phyloP scores from a whole-genome alignment of 495 filamentous ascomycete genomes.

The Rhypophila decipiens region DNA sequence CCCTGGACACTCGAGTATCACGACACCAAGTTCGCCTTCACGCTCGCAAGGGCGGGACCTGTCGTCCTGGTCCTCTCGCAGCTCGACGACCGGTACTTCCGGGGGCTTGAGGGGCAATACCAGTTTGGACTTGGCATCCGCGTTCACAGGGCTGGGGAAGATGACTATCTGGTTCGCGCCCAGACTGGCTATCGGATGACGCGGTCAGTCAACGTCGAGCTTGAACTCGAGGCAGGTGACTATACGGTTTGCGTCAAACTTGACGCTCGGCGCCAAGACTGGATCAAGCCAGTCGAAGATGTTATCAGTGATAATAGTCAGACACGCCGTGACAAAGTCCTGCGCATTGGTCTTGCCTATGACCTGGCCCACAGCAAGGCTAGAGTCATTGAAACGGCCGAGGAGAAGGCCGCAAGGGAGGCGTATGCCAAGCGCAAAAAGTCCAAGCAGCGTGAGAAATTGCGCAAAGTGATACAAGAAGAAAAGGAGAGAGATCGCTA shows the following conservation, averaged over 20 bases:
- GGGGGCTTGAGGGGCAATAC: slow-evolving; percentile 78
- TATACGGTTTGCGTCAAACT: slow-evolving; percentile 78
- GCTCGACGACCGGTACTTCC: slow-evolving; percentile 81
- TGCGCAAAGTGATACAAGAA: slow-evolving; percentile 22
- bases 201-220: slow-evolving; percentile 75
- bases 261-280: slow-evolving; percentile 54
- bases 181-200: slow-evolving; percentile 62
- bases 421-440: slow-evolving; percentile 31
- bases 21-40: slow-evolving; percentile 72
- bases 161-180: slow-evolving; percentile 80
- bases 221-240: slow-evolving; percentile 73
- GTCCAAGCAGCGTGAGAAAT: slow-evolving; percentile 45
- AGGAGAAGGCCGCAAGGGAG: slow-evolving; percentile 50
- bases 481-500: slow-evolving; percentile 18
- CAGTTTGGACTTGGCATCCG: slow-evolving; percentile 72
- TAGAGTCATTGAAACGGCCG: slow-evolving; percentile 56
- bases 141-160: slow-evolving; percentile 70
- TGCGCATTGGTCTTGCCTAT: slow-evolving; percentile 73
- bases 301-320: slow-evolving; percentile 58
- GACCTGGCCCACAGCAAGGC: slow-evolving; percentile 81
- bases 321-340: slow-evolving; percentile 68
- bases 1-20: slow-evolving; percentile 85
- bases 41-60: slow-evolving; percentile 57
- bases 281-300: slow-evolving; percentile 54
- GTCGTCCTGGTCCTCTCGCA: slow-evolving; percentile 78